Evolutionary conservation across 805 yeast species (phyloP).

Genomic region (Tetrapisispora pingtungensis): DNA sequence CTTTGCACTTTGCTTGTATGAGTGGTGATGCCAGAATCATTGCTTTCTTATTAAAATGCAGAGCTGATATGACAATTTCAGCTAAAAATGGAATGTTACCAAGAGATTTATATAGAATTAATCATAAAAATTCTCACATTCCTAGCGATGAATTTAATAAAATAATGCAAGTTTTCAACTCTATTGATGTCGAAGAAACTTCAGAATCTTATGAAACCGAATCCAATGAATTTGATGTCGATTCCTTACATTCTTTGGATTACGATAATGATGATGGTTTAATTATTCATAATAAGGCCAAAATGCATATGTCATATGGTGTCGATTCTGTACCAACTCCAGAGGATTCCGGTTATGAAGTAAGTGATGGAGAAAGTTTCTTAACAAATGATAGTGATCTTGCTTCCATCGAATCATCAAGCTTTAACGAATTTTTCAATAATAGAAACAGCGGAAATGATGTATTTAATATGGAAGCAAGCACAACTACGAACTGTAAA

Average conservation of each 20-base stretch:
- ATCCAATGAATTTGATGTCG: constrained; percentile 3
- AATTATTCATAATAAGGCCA: background rate
- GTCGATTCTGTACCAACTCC: background rate
- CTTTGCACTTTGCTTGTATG: constrained; percentile 78
- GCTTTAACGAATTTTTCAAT: background rate
- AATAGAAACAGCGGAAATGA: background rate
- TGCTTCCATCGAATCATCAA: constrained; percentile 2
- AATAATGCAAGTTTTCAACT: constrained; percentile 1
- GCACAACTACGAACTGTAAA: background rate
- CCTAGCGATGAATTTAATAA: background rate
- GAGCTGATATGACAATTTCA: constrained; percentile 45
- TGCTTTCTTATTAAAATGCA: constrained; percentile 49
- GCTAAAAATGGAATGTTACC: constrained; percentile 43
- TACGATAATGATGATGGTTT: background rate
- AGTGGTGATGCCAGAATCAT: constrained; percentile 63
- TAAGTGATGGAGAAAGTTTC: constrained; percentile 18
- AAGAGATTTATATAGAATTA: constrained; percentile 23
- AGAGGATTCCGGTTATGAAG: constrained; percentile 13
- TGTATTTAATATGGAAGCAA: background rate
- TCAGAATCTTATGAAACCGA: background rate
- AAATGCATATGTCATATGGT: background rate
- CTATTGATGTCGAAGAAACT: background rate
- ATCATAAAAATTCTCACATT: constrained; percentile 25
- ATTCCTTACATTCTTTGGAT: constrained; percentile 3
- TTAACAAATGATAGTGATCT: constrained; percentile 11